These are phyloP conservation scores for Emergomyces africanus DNA, from an alignment of 2,329 filamentous ascomycete genomes.

Conservation along the genomic window DNA sequence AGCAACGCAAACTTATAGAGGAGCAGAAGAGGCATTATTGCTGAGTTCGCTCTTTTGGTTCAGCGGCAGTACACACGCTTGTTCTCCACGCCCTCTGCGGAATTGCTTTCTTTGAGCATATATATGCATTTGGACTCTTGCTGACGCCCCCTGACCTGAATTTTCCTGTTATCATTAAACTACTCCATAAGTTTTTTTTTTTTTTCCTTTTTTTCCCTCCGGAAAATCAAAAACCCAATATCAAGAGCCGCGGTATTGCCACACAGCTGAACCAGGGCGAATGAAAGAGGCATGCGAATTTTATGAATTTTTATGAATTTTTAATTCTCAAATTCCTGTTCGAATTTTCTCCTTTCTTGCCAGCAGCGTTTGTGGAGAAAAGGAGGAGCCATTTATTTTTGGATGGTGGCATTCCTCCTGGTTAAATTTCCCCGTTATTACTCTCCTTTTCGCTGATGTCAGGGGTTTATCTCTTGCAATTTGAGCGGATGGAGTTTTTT, in stretches of 20 bases:
- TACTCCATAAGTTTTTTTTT: too few relatives aligned
- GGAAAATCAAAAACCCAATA: too few relatives aligned
- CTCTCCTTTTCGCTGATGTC: not conserved
- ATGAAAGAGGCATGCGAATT: not conserved
- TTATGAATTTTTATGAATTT: not conserved
- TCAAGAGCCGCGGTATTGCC: not conserved
- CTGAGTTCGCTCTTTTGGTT: conserved; percentile 6
- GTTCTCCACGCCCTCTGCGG: not conserved
- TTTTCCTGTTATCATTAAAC: too few relatives aligned
- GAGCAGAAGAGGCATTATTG: conserved; percentile 4
- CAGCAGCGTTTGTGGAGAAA: not conserved
- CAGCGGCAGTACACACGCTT: conserved; percentile 8
- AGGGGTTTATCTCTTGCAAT: not conserved
- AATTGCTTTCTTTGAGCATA: conserved; percentile 2
- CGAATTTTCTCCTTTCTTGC: not conserved
- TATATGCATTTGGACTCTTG: conserved; percentile 7
- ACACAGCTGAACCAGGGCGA: not conserved
- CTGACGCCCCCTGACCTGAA: too few relatives aligned
- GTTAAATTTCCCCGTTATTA: not conserved
- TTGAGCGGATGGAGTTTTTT: not conserved
- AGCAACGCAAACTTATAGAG: conserved; percentile 3
- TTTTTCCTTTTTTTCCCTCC: too few relatives aligned
- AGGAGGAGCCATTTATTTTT: not conserved
- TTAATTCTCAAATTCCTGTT: too few relatives aligned
- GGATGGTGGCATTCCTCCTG: not conserved